Conservation (phyloP, 2,329 filamentous ascomycete genomes). For the Cladosporium halotolerans region DNA sequence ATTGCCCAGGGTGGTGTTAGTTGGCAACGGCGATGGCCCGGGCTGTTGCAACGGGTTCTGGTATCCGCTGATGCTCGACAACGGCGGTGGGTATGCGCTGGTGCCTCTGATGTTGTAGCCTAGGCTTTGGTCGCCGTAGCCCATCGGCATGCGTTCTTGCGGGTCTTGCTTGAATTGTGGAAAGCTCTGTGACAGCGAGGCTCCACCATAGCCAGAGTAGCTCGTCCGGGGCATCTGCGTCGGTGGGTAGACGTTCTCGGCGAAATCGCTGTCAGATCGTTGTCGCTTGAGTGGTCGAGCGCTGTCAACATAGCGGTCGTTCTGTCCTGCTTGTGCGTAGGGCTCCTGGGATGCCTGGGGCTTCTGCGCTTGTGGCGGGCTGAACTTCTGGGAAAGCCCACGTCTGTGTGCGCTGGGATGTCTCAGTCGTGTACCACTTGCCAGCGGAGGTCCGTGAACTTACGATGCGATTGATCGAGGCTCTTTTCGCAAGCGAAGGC, state of each 20-base stretch:
- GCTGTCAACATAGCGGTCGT: conserved; percentile 15
- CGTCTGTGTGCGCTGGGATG: conserved; percentile 4
- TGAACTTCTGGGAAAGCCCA: conserved; percentile 2
- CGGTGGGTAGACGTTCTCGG: conserved; percentile 8
- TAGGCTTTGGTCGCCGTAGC: conserved; percentile 2
- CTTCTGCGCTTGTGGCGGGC: conserved; percentile 18
- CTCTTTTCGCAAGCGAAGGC: conserved; percentile 76
- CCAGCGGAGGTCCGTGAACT: background rate
- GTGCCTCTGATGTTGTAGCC: conserved; percentile 10
- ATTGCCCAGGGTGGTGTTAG: conserved; percentile 9
- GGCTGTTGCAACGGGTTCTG: conserved; percentile 11
- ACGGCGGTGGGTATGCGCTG: conserved; percentile 6
- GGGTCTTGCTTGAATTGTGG: conserved; percentile 5
- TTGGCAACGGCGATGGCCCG: conserved; percentile 9
- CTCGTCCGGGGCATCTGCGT: conserved; percentile 7
- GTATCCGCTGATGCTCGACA: conserved; percentile 3
- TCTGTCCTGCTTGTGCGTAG: conserved; percentile 9
- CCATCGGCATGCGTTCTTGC: conserved; percentile 6
- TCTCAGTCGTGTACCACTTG: background rate
- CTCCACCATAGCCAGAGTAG: conserved; percentile 5
- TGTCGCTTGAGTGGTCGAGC: conserved; percentile 21
- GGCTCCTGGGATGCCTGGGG: conserved; percentile 9
- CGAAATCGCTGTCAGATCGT: conserved; percentile 23
- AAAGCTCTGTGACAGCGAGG: conserved; percentile 1
- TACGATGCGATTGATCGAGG: conserved; percentile 43